Conservation (phyloP, 495 filamentous ascomycete genomes). For the Xylaria sp. region DNA sequence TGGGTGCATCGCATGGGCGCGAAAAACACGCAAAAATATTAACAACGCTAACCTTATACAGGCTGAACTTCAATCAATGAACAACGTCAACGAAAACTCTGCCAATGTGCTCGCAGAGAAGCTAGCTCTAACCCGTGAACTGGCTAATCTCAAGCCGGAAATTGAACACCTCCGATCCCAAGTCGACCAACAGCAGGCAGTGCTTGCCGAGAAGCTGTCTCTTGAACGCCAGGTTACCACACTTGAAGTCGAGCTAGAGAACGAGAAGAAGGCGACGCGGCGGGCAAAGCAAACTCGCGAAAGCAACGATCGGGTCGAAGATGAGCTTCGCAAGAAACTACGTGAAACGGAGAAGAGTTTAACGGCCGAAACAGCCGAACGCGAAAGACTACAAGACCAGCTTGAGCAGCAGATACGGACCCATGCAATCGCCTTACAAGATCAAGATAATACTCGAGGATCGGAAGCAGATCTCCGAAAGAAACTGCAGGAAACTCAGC, state of each 20-base stretch:
- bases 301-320: constrained; percentile 48
- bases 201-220: constrained; percentile 75
- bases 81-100: constrained; percentile 67
- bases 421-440: constrained; percentile 33
- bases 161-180: constrained; percentile 79
- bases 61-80: constrained; percentile 72
- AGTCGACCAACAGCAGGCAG: constrained; percentile 65
- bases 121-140: constrained; percentile 71
- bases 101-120: constrained; percentile 79
- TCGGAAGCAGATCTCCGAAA: constrained; percentile 41
- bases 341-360: constrained; percentile 59
- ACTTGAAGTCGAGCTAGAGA: constrained; percentile 79
- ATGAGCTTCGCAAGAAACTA: constrained; percentile 53
- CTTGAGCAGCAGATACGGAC: constrained; percentile 42
- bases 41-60: constrained; percentile 43
- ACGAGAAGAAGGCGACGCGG: constrained; percentile 73
- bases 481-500: constrained; percentile 39
- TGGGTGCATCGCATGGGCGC: background rate
- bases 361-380: constrained; percentile 56
- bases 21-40: background rate
- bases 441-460: constrained; percentile 37
- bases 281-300: constrained; percentile 63
- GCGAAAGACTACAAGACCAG: constrained; percentile 47
- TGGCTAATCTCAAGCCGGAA: constrained; percentile 74
- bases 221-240: constrained; percentile 76